Evolutionary conservation across 768 basidiomycete species (phyloP).

Genomic region (Hortiboletus flavorubellus): DNA sequence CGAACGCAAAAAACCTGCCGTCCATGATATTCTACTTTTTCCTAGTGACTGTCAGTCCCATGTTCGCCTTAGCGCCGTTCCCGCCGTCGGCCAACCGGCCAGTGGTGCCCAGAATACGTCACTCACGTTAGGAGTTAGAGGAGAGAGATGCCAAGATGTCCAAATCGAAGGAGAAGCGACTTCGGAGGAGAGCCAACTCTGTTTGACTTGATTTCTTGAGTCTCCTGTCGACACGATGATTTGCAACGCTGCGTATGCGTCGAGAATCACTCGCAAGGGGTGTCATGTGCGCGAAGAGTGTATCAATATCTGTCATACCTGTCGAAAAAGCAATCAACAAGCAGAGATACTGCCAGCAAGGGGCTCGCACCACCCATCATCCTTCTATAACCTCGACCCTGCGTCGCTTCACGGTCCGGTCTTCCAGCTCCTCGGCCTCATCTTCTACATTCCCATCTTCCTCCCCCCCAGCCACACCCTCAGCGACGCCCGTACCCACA

Average conservation of each 20-base stretch:
- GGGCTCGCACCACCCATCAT: background rate
- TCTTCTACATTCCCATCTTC: background rate
- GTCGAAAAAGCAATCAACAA: background rate
- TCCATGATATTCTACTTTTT: too few relatives aligned
- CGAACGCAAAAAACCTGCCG: too few relatives aligned
- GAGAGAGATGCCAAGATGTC: too few relatives aligned
- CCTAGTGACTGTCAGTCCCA: too few relatives aligned
- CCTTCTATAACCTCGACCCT: slow-evolving; percentile 5
- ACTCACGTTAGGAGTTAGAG: too few relatives aligned
- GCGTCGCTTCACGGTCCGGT: slow-evolving; percentile 13
- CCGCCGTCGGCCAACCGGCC: too few relatives aligned
- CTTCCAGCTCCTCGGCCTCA: slow-evolving; percentile 6
- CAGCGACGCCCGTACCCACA: background rate
- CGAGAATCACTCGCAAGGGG: background rate
- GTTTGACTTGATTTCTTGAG: too few relatives aligned
- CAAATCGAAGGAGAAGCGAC: too few relatives aligned
- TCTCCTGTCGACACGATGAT: background rate
- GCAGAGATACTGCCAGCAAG: background rate
- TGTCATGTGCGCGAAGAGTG: background rate
- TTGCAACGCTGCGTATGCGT: background rate
- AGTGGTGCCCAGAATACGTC: too few relatives aligned
- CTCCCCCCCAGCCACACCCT: background rate
- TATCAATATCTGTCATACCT: background rate
- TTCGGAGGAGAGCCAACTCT: too few relatives aligned
- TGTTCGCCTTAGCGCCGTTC: too few relatives aligned